Evolutionary conservation across 441 rosid genomes (phyloP).

Genomic region (Rhodomyrtus psidioides): DNA sequence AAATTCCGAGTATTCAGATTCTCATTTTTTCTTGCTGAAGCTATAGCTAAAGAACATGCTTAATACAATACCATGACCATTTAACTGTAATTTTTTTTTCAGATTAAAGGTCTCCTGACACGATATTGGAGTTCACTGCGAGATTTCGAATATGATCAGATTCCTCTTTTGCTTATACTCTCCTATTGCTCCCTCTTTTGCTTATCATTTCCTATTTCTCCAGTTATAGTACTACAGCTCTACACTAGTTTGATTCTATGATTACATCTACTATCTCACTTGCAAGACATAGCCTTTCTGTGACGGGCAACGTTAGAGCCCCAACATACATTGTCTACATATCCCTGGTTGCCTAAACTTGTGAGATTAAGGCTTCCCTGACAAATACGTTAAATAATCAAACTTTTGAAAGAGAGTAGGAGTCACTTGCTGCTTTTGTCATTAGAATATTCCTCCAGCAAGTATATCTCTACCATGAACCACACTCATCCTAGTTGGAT

Average conservation of each 20-base stretch:
- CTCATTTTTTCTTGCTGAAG: neutral
- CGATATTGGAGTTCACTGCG: neutral
- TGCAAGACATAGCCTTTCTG: neutral
- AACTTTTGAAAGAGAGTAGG: neutral
- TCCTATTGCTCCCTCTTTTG: neutral
- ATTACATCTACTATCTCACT: neutral
- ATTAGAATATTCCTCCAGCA: neutral
- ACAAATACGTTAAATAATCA: neutral
- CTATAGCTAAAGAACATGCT: neutral
- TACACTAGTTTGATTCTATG: neutral
- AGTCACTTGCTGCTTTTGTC: neutral
- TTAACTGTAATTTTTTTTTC: neutral
- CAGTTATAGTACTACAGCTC: neutral
- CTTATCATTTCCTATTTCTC: neutral
- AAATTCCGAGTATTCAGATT: neutral
- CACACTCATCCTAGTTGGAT: neutral
- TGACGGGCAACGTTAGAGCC: neutral
- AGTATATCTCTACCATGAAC: neutral
- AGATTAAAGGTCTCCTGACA: neutral
- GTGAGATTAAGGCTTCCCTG: neutral
- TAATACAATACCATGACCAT: neutral
- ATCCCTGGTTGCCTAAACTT: neutral
- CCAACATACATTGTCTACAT: neutral
- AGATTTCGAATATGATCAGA: neutral
- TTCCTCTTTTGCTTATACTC: neutral